Evolutionary conservation across 2,329 filamentous ascomycete genomes (phyloP), one percentile per base, ranked within the genome.

Genomic region (Claviceps lovelessii): DNA sequence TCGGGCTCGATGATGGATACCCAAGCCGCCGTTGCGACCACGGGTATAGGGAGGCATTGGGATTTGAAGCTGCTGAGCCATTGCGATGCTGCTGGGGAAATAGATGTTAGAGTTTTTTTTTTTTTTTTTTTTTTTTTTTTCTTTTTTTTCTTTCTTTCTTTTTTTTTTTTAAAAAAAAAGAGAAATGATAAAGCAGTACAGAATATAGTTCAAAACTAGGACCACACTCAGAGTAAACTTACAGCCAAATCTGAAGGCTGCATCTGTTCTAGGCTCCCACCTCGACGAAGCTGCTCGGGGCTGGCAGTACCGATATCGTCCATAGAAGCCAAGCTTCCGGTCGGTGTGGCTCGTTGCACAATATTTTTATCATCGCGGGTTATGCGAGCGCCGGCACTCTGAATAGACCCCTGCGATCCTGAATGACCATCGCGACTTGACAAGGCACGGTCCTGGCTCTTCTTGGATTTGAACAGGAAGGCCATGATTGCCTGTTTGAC

Each of bases 11-110:
- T 5, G 88, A 83, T 17, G 88, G 88, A 68, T 95, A 95, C 60
- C 86, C 91, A 53, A 98, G 71, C 55, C 88, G 83, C 57, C 89
- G 84, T 67, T 95, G 88, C 59, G 91, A 95, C 93, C 93, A 98
- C 0, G 93, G 93, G 66, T 97, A 98, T 54, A 95, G 81, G 5
- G 89, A 89, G 45, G 85, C 76, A 68, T 90, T 93, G 45, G 82
- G 78, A 58, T 81, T 79, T 60, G 70, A 67, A 41, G 67, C 57
- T 19, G 67, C 67, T 60, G 73, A 66, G 63, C 72, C 78, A 65
- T 81, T 85, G 60, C 79, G 78, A 61, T 76, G 72, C 76, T 84
- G 67, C 48, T n/a, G n/a, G 45, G 52, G 28, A 19, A 31, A 33
- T 13, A 13, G 10, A 15, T 7, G 23, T 54, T 50, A 56, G 52